Base-by-base conservation (phyloP, 805 yeast species). In the Ogataea neopini region DNA sequence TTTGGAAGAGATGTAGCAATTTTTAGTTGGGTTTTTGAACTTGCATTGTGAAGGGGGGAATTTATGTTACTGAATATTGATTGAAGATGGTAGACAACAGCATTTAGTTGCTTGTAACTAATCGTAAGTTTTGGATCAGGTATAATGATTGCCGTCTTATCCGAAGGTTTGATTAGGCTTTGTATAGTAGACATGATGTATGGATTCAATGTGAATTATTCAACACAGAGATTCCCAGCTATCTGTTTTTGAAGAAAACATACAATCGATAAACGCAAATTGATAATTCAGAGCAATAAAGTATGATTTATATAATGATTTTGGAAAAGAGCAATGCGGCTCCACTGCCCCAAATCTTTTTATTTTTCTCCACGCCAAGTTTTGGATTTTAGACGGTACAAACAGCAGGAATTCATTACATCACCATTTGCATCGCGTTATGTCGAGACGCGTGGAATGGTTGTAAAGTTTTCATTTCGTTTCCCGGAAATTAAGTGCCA, bases 1-100 rank as follows among this genome's bases (percentile, higher is more conserved):
- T 85, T 84, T 23, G 83, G 81, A 49, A 84, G 65, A 0, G 86
- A 72, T 18, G 84, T 81, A 0, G 86, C 84, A 34, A 82, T 70
- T 2, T 80, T 73, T 3, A 74, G 59, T 53, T 77, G 79, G n/a
- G 49, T 49, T 22, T 53, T 44, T 6, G 55, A 53, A 4, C 69
- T 61, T 8, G 61, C 44, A 13, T 56, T 54, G 43, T 52, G 70
- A 22, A 77, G 54, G 7, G 81, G 81, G 1, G 79, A 75, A 5
- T 64, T 54, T 1, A 67, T 54, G 26, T 70, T 63, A 53, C 53
- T 63, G 57, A 68, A 81, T 48, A 81, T 56, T 6, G 76, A 69
- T 56, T 80, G 81, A 49, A 80, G 66, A 47, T 75, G 78, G 1
- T 73, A 75, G 1, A 79, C 70, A 45, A 72, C 67, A 14, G 67